Evolutionary conservation across 1,139 yeast species (phyloP), one percentile per base, ranked within the genome.

Genomic region (Yamadazyma epiphylla): DNA sequence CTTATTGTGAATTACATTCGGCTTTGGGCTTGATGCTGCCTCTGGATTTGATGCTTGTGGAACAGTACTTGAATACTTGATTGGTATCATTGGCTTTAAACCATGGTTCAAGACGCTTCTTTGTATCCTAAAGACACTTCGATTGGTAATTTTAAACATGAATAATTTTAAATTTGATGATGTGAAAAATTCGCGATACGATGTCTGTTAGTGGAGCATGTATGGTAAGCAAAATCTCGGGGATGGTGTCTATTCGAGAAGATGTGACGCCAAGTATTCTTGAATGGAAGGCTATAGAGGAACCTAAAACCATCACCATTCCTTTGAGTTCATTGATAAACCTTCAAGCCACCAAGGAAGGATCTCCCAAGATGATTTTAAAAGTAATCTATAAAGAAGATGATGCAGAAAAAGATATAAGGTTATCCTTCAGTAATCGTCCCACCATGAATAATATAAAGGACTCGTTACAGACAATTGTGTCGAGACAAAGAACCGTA

Each of bases 381-480:
- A 76, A 76, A 49, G 60, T 87, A 16, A 59, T 74, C 9, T 70
- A 77, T 25, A 67, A 64, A 31, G 34, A 32, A 5, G 41, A 37
- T 22, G 55, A 45, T 2, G 61, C 47, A 5, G 61, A 56, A 5
- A 71, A 70, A 38, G 70, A 76, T n/a, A 52, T 65, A 12, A 63
- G 65, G 26, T 76, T 86, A 40, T 61, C 83, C 0, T 86, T 86
- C 56, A 78, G 73, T 35, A 81, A 80, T 47, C 60, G 94, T 36
- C 77, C 77, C 14, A 79, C 85, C 12, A 81, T 86, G 94, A 82
- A 81, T 41, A 75, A 73, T 37, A 76, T 84, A 32, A 84, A 83
- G 51, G 77, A 73, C 24, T 64, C 84, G 0, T 57, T 86, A 10
- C 94, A 84, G 48, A 78, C 80, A 24, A 74, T 82, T 20, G 79